Evolutionary conservation across 2,329 filamentous ascomycete species (phyloP).

Genomic region (Dichotomopilus funicola): DNA sequence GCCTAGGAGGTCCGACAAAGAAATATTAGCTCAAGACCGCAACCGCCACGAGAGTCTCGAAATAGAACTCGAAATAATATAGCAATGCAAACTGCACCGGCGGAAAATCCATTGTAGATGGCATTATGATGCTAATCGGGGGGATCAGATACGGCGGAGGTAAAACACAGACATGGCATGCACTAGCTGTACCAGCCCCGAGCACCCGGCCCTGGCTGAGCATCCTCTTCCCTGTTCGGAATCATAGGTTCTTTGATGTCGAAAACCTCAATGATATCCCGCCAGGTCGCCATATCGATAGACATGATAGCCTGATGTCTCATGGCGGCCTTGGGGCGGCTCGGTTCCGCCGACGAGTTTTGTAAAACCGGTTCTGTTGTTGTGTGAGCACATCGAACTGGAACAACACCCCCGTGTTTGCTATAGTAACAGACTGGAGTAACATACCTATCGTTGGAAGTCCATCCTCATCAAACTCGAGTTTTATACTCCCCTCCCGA

Average conservation of each 20-base stretch:
- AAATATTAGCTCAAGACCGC: too few relatives aligned
- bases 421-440: slow-evolving; percentile 10
- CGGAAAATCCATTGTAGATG: too few relatives aligned
- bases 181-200: slow-evolving; percentile 57
- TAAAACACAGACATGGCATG: not conserved
- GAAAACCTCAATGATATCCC: slow-evolving; percentile 67
- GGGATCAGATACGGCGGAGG: not conserved
- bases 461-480: slow-evolving; percentile 66
- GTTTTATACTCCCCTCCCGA: slow-evolving; percentile 69
- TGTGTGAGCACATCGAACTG: slow-evolving; percentile 27
- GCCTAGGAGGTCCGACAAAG: too few relatives aligned
- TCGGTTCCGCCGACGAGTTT: slow-evolving; percentile 36
- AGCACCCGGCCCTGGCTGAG: slow-evolving; percentile 44
- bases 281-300: slow-evolving; percentile 80
- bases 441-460: slow-evolving; percentile 75
- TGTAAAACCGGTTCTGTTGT: slow-evolving; percentile 38
- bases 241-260: slow-evolving; percentile 77
- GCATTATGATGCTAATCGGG: too few relatives aligned
- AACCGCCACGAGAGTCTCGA: too few relatives aligned
- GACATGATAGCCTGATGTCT: slow-evolving; percentile 84
- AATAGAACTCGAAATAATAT: too few relatives aligned
- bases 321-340: slow-evolving; percentile 41
- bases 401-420: slow-evolving; percentile 4
- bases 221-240: slow-evolving; percentile 63
- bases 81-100: too few relatives aligned